phyloP scores from a whole-genome alignment of 176 grass and related monocot species.

The Alloteropsis semialata region DNA sequence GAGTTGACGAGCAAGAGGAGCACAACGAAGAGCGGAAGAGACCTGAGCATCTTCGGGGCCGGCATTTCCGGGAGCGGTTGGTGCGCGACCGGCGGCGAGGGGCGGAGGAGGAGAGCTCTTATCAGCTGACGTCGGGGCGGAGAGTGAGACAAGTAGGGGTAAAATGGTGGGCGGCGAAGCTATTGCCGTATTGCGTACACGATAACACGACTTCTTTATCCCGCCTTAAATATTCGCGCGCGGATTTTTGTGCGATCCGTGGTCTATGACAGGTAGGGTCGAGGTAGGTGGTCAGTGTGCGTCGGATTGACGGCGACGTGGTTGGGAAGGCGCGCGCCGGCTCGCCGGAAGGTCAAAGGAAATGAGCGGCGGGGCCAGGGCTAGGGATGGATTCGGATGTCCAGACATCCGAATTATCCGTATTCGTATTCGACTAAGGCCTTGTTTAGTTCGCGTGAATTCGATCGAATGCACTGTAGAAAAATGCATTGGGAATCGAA shows the following conservation, averaged over 20 bases:
- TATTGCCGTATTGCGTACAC: background rate
- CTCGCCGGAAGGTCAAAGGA: constrained; percentile 2
- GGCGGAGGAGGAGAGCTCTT: background rate
- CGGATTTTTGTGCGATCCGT: background rate
- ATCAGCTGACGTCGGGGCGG: background rate
- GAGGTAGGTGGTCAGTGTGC: background rate
- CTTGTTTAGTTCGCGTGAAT: too few relatives aligned
- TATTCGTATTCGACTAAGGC: too few relatives aligned
- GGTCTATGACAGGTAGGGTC: background rate
- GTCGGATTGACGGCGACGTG: background rate
- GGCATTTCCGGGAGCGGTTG: constrained; percentile 37
- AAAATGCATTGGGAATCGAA: too few relatives aligned
- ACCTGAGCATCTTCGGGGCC: background rate
- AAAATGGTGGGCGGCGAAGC: too few relatives aligned
- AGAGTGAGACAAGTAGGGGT: constrained; percentile 5
- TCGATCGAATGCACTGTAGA: too few relatives aligned
- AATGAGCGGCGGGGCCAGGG: background rate
- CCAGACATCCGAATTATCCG: too few relatives aligned
- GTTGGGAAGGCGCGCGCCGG: background rate
- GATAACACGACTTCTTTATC: constrained; percentile 12
- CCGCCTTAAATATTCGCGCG: background rate
- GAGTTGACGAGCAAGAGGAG: background rate
- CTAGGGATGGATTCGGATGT: too few relatives aligned
- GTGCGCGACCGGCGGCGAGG: background rate
- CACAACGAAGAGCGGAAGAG: background rate